Base-by-base conservation (phyloP, 176 grass and related monocot species). In the Poa annua region DNA sequence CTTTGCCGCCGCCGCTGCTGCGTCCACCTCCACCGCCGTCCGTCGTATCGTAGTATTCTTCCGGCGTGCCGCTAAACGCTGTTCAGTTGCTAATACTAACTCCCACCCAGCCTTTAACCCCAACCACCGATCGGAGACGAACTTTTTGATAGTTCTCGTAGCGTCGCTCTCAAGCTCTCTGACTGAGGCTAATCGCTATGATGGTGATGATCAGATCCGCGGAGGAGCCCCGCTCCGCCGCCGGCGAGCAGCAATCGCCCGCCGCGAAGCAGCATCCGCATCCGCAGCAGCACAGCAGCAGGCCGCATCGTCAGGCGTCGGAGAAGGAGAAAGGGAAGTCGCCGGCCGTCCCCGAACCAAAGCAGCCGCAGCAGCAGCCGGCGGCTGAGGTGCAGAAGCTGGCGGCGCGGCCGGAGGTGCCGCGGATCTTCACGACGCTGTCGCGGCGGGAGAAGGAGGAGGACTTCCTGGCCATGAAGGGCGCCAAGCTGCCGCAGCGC, bases 361-460 rank as follows among this genome's bases (percentile, higher is more conserved):
- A 5, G 6, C 61, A 2, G 4, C 60, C 6, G n/a, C 22, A 25
- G 24, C 60, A 15, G 11, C 60, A 63, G 55, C 55, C 71, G 16
- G 78, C 63, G 0, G 63, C 32, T 0, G 63, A 63, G 60, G 25
- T 63, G 12, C 25, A 32, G n/a, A 89, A 76, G 70, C 56, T 20
- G 7, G 59, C 0, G 34, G 85, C 83, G 67, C 80, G 71, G 85
- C 54, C 83, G 52, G 89, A 92, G 78, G 7, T 93, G 81, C 95
- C 95, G 19, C 87, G 88, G 81, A 94, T 97, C 84, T 86, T 59
- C 69, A 83, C 89, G 15, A 85, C 86, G 56, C 88, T 97, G 82
- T 88, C 94, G 41, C 76, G 92, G 42, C 94, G 83, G 90, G 92
- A 97, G 66, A 92, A 94, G 80, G 92, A 94, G 75, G 94, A 97